These are phyloP conservation scores for Trametes meyenii DNA, from an alignment of 768 basidiomycete species.

Conservation along the genomic window DNA sequence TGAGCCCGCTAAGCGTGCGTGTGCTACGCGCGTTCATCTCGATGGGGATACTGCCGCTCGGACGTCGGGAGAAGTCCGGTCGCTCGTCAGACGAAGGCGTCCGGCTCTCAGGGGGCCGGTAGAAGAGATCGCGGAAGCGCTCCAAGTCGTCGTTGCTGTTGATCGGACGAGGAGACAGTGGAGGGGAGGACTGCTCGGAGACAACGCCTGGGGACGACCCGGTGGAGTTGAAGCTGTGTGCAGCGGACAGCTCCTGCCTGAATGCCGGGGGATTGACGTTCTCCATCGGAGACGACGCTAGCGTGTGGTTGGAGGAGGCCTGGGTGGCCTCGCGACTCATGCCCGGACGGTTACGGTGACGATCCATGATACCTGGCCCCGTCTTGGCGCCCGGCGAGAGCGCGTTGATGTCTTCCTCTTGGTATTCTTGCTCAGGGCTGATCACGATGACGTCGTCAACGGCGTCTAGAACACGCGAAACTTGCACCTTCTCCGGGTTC, in stretches of 20 bases:
- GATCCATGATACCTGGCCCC: background rate
- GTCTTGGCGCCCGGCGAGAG: slow-evolving; percentile 3
- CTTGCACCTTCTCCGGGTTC: background rate
- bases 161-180: slow-evolving; percentile 54
- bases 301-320: slow-evolving; percentile 28
- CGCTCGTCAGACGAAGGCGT: slow-evolving; percentile 17
- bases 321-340: slow-evolving; percentile 16
- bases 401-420: slow-evolving; percentile 2
- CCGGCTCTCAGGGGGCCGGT: slow-evolving; percentile 44
- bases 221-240: slow-evolving; percentile 25
- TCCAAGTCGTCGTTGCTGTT: slow-evolving; percentile 68
- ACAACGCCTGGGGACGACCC: slow-evolving; percentile 32
- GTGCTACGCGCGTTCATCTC: slow-evolving; percentile 35
- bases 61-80: slow-evolving; percentile 26
- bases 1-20: slow-evolving; percentile 39
- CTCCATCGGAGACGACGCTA: slow-evolving; percentile 33
- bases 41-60: slow-evolving; percentile 32
- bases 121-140: slow-evolving; percentile 77
- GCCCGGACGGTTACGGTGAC: slow-evolving; percentile 16
- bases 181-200: slow-evolving; percentile 40
- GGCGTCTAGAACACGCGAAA: slow-evolving; percentile 9
- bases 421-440: background rate
- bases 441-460: slow-evolving; percentile 11
- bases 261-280: slow-evolving; percentile 31
- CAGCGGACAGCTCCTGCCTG: slow-evolving; percentile 17